phyloP scores from a whole-genome alignment of 257 asterid genomes.

The Plantago major region DNA sequence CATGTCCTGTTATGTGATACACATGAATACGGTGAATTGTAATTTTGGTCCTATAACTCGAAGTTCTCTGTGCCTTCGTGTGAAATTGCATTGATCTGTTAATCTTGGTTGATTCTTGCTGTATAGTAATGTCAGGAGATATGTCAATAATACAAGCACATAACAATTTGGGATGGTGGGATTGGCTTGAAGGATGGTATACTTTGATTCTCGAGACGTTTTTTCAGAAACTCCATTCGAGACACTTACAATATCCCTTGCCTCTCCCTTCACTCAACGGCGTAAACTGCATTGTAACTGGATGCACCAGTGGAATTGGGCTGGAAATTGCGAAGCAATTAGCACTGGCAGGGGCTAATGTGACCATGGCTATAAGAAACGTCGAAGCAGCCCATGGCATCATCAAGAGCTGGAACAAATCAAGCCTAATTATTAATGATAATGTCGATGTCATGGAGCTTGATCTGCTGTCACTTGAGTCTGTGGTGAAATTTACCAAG shows the following conservation, averaged over 20 bases:
- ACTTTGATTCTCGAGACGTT: not conserved
- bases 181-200: constrained; percentile 1
- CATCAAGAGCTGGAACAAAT: not conserved
- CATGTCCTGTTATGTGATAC: no score
- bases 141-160: no score
- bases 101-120: no score
- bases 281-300: constrained; percentile 2
- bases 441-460: constrained; percentile 5
- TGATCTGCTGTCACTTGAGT: constrained; percentile 4
- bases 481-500: constrained; percentile 1
- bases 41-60: no score
- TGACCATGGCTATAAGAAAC: constrained; percentile 1
- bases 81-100: no score
- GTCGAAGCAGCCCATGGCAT: not conserved
- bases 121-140: no score
- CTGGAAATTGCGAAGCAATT: not conserved
- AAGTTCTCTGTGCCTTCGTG: no score
- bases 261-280: constrained; percentile 2
- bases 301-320: constrained; percentile 1
- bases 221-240: not conserved
- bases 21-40: no score
- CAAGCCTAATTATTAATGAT: not conserved
- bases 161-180: not conserved
- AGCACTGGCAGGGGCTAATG: not conserved
- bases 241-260: not conserved